Evolutionary conservation across 208 protist genomes (phyloP), one percentile per base, ranked within the genome.

Genomic region (Leishmania arabica): DNA sequence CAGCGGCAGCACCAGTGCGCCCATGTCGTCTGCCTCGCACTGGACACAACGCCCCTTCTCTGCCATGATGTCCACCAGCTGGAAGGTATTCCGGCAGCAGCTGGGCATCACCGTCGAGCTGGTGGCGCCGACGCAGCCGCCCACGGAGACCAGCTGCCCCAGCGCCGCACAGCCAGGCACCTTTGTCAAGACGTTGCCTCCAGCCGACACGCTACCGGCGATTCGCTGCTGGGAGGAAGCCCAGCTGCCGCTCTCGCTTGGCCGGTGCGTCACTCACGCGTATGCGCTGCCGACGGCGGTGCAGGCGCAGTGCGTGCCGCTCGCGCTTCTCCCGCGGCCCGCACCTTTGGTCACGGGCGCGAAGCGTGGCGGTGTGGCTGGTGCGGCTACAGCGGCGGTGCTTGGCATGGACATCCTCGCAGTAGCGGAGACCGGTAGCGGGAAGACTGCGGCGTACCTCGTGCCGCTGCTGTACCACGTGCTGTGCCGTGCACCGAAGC

Each of bases 381-480:
- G 45, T 21, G 68, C 45, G 11, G 42, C 69, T 24, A 66, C 76
- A 5, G 65, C 78, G 8, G 8, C 47, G 45, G 53, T 45, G 17
- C 53, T 85, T 70, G 80, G 82, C 27, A 79, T 95, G 40, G 95
- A 99, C 84, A 84, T 99, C 15, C 77, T 99, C 37, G 97, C 85
- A 40, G 89, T 98, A 17, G 95, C 98, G 4, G 89, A 97, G 75
- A 99, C 98, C 11, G 98, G 98, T 19, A 96, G 92, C 42, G 98
- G 98, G 15, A 99, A 99, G 79, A 99, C 98, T 3, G 82, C 93
- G 0, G 92, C 96, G 1, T 99, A 98, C 85, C 49, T 98, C 5
- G 83, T 99, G 19, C 98, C 98, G 6, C 51, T 98, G 45, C 68
- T 99, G 17, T 75, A 81, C 27, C 85, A 98, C 66, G 81, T 98